A percentile compares a stretch with the other conserved stretches of the same genome.
Evolutionary conservation across 371 early-diverging fungal species (phyloP).

Genomic region (Zancudomyces culisetae): DNA sequence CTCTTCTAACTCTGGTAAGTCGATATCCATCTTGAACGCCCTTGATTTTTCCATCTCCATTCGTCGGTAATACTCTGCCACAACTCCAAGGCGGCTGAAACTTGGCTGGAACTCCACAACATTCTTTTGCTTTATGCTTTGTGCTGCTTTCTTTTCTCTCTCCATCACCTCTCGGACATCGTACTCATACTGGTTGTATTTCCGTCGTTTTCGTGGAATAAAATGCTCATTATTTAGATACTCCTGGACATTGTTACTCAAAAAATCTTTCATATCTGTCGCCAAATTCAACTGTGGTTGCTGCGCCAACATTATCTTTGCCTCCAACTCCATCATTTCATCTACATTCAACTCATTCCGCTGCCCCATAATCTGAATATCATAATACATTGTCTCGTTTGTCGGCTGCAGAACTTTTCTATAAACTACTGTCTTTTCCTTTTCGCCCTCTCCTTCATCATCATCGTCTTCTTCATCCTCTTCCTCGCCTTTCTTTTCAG

Average conservation of each 20-base stretch:
- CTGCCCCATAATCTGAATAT: constrained; percentile 11
- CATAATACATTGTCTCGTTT: constrained; percentile 13
- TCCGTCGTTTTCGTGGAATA: constrained; percentile 16
- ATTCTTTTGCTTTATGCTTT: constrained; percentile 4
- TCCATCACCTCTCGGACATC: constrained; percentile 21
- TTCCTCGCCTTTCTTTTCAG: not conserved
- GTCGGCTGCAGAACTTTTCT: constrained; percentile 22
- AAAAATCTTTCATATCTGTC: constrained; percentile 18
- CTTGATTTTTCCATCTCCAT: constrained; percentile 9
- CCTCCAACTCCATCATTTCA: constrained; percentile 6
- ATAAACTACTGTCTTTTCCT: constrained; percentile 6
- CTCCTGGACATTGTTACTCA: constrained; percentile 17
- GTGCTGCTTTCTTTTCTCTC: constrained; percentile 14
- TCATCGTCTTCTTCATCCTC: not conserved
- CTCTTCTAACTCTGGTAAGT: not conserved
- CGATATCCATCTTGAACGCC: constrained; percentile 5
- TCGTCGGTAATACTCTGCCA: constrained; percentile 19
- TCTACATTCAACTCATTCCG: constrained; percentile 15
- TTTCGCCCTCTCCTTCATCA: not conserved
- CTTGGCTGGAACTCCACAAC: constrained; percentile 24
- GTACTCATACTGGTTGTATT: constrained; percentile 20
- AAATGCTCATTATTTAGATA: constrained; percentile 14
- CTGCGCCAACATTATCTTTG: not conserved
- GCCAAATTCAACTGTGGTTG: constrained; percentile 21
- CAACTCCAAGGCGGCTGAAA: constrained; percentile 17